phyloP scores from a whole-genome alignment of 164 flowering plant species.

The Umbilicus rupestris region DNA sequence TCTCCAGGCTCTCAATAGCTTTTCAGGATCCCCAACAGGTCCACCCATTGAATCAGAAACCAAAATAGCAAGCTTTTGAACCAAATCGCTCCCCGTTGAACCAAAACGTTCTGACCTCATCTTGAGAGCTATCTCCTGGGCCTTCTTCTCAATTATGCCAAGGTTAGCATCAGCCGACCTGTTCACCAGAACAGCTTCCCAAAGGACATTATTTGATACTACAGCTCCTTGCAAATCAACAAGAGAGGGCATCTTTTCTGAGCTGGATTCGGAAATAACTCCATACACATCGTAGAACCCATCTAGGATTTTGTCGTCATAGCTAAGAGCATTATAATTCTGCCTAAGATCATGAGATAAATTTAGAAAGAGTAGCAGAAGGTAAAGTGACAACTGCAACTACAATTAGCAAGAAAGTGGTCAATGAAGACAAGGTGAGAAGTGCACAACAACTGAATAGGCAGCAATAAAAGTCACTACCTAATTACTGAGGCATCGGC shows the following conservation, averaged over 20 bases:
- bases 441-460: too few relatives aligned
- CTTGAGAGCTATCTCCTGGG: slow-evolving; percentile 45
- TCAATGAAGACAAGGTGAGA: too few relatives aligned
- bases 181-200: slow-evolving; percentile 87
- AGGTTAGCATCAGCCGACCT: slow-evolving; percentile 69
- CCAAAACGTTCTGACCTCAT: slow-evolving; percentile 36
- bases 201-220: slow-evolving; percentile 50
- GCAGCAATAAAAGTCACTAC: too few relatives aligned
- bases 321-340: slow-evolving; percentile 83
- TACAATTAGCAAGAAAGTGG: neutral
- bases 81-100: slow-evolving; percentile 29
- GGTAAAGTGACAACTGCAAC: neutral
- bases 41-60: slow-evolving; percentile 94
- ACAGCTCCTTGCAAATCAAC: slow-evolving; percentile 79
- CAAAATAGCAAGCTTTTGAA: slow-evolving; percentile 54
- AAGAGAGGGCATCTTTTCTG: slow-evolving; percentile 85
- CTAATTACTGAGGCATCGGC: too few relatives aligned
- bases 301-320: slow-evolving; percentile 91
- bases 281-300: slow-evolving; percentile 96
- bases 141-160: slow-evolving; percentile 64
- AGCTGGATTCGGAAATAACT: slow-evolving; percentile 38
- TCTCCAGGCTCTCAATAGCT: slow-evolving; percentile 58
- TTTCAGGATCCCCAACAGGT: slow-evolving; percentile 80
- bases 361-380: slow-evolving; percentile 24
- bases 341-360: slow-evolving; percentile 47